Evolutionary conservation across 805 yeast genomes (phyloP).

Genomic region (Millerozyma acaciae): DNA sequence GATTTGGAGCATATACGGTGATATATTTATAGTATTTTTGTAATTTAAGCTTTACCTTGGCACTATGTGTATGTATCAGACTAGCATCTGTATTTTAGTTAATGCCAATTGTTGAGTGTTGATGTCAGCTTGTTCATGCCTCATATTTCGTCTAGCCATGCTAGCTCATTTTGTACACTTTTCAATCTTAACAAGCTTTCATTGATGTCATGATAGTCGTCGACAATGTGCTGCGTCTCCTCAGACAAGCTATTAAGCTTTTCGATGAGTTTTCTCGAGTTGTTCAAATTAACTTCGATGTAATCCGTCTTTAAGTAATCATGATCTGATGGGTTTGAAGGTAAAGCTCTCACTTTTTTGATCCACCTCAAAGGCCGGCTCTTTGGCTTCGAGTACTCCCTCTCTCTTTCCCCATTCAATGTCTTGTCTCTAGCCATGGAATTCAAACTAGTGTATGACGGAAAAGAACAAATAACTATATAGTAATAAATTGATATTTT

Average conservation of each 20-base stretch:
- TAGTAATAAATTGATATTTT: no score
- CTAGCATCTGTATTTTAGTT: not conserved
- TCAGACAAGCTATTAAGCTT: slow-evolving; percentile 14
- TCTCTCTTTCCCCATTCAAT: not conserved
- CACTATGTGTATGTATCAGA: slow-evolving; percentile 2
- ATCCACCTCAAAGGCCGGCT: slow-evolving; percentile 19
- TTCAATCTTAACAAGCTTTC: slow-evolving; percentile 16
- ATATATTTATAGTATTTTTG: no score
- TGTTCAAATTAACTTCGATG: slow-evolving; percentile 35
- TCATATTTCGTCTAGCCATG: slow-evolving; percentile 25
- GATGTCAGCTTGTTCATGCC: no score
- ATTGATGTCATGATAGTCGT: slow-evolving; percentile 10
- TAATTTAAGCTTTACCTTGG: no score
- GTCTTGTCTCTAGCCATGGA: no score
- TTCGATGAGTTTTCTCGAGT: slow-evolving; percentile 30
- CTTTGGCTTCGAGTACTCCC: slow-evolving; percentile 2
- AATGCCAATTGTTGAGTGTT: not conserved
- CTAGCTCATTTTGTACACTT: slow-evolving; percentile 18
- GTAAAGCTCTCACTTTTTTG: slow-evolving; percentile 27
- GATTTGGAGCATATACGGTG: no score
- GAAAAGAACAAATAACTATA: slow-evolving; percentile 1
- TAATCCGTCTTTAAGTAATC: slow-evolving; percentile 34
- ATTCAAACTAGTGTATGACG: not conserved
- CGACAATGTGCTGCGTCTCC: slow-evolving; percentile 1
- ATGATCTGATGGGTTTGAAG: slow-evolving; percentile 27